Conservation (phyloP, 2,329 filamentous ascomycete genomes). For the Paecilomyces niveus region DNA sequence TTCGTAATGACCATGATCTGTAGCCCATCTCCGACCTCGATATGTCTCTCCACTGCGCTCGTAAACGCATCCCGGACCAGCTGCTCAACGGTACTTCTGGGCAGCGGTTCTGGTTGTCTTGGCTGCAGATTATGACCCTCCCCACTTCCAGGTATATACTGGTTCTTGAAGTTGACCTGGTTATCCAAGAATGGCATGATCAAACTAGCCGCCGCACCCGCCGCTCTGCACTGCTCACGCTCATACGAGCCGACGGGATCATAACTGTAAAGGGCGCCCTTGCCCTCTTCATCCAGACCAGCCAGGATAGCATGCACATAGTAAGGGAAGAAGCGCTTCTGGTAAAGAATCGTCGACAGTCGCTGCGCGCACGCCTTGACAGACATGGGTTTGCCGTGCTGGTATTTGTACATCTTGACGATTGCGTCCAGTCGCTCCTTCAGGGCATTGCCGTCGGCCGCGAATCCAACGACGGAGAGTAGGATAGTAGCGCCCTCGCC, state of each 20-base stretch:
- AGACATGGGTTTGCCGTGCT: slow-evolving; percentile 93
- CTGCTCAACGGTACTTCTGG: slow-evolving; percentile 67
- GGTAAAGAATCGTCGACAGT: slow-evolving; percentile 89
- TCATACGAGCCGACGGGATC: slow-evolving; percentile 98
- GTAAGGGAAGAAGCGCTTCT: slow-evolving; percentile 98
- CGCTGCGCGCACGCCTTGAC: slow-evolving; percentile 92
- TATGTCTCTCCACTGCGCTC: slow-evolving; percentile 95
- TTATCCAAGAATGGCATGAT: slow-evolving; percentile 99
- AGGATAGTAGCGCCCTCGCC: slow-evolving; percentile 81
- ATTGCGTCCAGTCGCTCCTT: slow-evolving; percentile 90
- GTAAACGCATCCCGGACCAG: slow-evolving; percentile 97
- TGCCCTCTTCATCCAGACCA: slow-evolving; percentile 88
- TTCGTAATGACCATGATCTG: slow-evolving; percentile 92
- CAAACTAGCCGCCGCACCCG: slow-evolving; percentile 82
- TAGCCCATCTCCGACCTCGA: slow-evolving; percentile 93
- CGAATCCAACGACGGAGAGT: slow-evolving; percentile 90
- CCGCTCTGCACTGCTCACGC: slow-evolving; percentile 89
- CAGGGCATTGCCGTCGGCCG: slow-evolving; percentile 86
- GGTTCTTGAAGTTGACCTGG: slow-evolving; percentile 99
- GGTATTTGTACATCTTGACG: slow-evolving; percentile 98
- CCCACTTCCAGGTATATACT: slow-evolving; percentile 83
- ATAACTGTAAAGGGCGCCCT: slow-evolving; percentile 92
- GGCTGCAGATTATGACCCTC: slow-evolving; percentile 70
- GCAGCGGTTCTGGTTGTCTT: slow-evolving; percentile 55
- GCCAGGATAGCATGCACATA: slow-evolving; percentile 93